A percentile compares a stretch with the other conserved stretches of the same genome.
Evolutionary conservation across 192 early-diverging fungal genomes (phyloP).

Genomic region (Ramicandelaber brevisporus): DNA sequence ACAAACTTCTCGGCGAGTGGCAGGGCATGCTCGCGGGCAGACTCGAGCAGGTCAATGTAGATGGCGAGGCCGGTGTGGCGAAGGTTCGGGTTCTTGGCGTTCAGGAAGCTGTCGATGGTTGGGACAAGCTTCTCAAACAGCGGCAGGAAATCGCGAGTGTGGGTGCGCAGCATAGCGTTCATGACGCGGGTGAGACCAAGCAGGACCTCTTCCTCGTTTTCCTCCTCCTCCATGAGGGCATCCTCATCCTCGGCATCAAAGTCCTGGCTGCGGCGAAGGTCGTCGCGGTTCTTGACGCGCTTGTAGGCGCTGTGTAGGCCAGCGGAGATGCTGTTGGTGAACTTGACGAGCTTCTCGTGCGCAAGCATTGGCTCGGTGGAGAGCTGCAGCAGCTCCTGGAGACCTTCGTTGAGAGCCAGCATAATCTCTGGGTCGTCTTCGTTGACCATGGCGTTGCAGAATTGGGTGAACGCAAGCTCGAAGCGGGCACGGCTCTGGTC

Average conservation of each 20-base stretch:
- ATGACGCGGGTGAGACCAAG: slow-evolving; percentile 30
- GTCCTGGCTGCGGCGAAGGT: slow-evolving; percentile 42
- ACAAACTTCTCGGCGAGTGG: slow-evolving; percentile 41
- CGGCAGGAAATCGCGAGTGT: slow-evolving; percentile 43
- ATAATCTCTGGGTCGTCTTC: slow-evolving; percentile 68
- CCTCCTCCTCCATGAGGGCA: slow-evolving; percentile 55
- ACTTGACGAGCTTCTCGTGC: slow-evolving; percentile 34
- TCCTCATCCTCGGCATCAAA: slow-evolving; percentile 89
- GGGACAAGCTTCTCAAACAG: slow-evolving; percentile 62
- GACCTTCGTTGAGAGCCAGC: slow-evolving; percentile 48
- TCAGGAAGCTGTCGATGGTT: slow-evolving; percentile 32
- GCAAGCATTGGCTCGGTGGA: slow-evolving; percentile 16
- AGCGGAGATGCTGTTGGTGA: slow-evolving; percentile 32
- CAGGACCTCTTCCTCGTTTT: slow-evolving; percentile 50
- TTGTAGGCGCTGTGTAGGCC: slow-evolving; percentile 56
- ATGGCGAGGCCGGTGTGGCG: slow-evolving; percentile 89
- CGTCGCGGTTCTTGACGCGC: slow-evolving; percentile 49
- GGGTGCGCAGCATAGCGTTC: slow-evolving; percentile 52
- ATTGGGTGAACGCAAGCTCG: slow-evolving; percentile 39
- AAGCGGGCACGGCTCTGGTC: slow-evolving; percentile 41
- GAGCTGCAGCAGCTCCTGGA: slow-evolving; percentile 32
- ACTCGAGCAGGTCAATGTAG: slow-evolving; percentile 82
- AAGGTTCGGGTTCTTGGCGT: slow-evolving; percentile 31
- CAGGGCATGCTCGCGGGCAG: slow-evolving; percentile 42
- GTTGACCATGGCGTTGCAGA: slow-evolving; percentile 46